These are phyloP conservation scores for Lactarius sanguifluus DNA, from an alignment of 768 basidiomycete genomes.

Conservation along the genomic window DNA sequence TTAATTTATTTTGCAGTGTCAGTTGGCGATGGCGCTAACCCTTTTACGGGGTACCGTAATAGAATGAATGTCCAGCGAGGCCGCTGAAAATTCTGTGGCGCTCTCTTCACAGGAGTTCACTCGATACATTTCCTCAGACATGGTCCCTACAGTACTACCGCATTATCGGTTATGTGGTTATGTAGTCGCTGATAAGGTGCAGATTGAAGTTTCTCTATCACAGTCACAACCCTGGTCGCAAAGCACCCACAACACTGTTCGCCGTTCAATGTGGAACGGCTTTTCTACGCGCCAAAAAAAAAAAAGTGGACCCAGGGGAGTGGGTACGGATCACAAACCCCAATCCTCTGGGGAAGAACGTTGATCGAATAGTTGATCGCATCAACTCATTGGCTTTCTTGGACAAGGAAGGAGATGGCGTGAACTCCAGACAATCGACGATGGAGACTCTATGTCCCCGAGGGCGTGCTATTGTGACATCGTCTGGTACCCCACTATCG, in stretches of 20 bases:
- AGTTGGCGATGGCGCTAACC: neutral
- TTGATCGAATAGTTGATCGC: slow-evolving; percentile 4
- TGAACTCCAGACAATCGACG: neutral
- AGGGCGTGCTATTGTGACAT: neutral
- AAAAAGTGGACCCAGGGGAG: neutral
- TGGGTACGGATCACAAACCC: neutral
- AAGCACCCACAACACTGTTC: neutral
- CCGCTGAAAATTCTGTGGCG: neutral
- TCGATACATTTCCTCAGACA: neutral
- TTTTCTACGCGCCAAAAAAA: neutral
- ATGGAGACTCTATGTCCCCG: neutral
- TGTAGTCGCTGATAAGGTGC: neutral
- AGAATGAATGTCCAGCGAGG: slow-evolving; percentile 4
- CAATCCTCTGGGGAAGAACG: neutral
- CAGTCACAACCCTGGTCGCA: slow-evolving; percentile 7
- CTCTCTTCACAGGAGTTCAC: neutral
- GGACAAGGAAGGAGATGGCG: neutral
- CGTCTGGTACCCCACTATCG: neutral
- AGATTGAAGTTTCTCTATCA: neutral
- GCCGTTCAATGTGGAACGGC: neutral
- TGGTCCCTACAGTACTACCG: neutral
- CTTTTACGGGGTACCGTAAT: slow-evolving; percentile 6
- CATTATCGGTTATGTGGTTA: neutral
- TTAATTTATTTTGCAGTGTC: neutral
- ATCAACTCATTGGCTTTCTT: neutral